phyloP scores from a whole-genome alignment of 1,284 basidiomycete species.

The Hypsizygus ulmarius region DNA sequence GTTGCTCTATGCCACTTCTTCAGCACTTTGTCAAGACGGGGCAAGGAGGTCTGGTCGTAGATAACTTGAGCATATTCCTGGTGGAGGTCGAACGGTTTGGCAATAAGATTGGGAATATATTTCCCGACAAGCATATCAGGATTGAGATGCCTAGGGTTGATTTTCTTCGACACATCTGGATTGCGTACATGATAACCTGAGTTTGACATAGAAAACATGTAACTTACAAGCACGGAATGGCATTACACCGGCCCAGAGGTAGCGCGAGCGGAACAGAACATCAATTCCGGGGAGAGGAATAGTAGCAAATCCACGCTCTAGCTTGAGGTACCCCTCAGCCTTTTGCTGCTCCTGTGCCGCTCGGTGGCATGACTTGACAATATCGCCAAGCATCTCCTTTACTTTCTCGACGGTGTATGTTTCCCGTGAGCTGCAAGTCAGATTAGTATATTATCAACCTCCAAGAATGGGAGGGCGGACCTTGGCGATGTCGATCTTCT shows the following conservation, averaged over 20 bases:
- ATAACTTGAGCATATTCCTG: conserved; percentile 93
- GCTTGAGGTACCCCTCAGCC: conserved; percentile 85
- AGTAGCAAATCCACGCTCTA: conserved; percentile 95
- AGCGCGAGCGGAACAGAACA: conserved; percentile 98
- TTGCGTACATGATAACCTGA: background rate
- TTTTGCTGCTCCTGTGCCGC: conserved; percentile 80
- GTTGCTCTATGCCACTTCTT: conserved; percentile 91
- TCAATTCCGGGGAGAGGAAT: conserved; percentile 97
- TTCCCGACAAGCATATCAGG: conserved; percentile 90
- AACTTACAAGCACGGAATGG: conserved; percentile 88
- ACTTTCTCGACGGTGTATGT: conserved; percentile 84
- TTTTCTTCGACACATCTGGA: conserved; percentile 95
- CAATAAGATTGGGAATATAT: conserved; percentile 97
- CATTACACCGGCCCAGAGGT: conserved; percentile 98
- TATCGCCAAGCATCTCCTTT: conserved; percentile 89
- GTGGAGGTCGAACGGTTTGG: conserved; percentile 89
- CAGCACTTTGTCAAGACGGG: conserved; percentile 90
- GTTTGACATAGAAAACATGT: background rate
- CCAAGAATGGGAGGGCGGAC: conserved; percentile 39
- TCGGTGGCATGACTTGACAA: conserved; percentile 82
- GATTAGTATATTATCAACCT: conserved; percentile 1
- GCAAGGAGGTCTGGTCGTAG: conserved; percentile 92
- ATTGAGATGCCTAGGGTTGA: conserved; percentile 87
- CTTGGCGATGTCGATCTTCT: conserved; percentile 96
- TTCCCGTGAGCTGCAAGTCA: conserved; percentile 69